Evolutionary conservation across 2,329 filamentous ascomycete species (phyloP), one percentile per base, ranked within the genome.

Genomic region (Calcarisporium arbuscula): DNA sequence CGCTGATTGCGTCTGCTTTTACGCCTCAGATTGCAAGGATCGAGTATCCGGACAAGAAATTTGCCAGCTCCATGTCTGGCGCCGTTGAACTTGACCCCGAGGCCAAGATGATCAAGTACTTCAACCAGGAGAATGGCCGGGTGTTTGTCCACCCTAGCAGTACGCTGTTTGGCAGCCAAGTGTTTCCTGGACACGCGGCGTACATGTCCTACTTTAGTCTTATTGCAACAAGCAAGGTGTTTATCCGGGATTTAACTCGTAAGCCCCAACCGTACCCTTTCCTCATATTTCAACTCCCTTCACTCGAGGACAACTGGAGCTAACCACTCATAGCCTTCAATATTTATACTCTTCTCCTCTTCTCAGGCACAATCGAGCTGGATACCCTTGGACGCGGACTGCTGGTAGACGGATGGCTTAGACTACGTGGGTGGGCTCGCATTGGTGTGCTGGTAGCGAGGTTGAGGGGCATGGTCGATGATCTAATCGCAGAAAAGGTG

Each of bases 31-130:
- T 95, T 44, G 88, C 88, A 11, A 79, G 89, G 34, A 95, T 98
- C 53, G 82, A 88, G 45, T 86, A 95, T 47, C 92, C 92, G 0
- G 87, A 95, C 62, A 94, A 94, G 67, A 96, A 95, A 59, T 98
- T 94, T 58, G 85, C 85, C 10, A 79, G 81, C 22, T 87, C 85
- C 3, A 77, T 94, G 43, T 85, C 86, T 1, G 92, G 92, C 7
- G 86, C 92, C 0, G 85, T 96, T 2, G 90, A 92, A 56, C 70
- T 95, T 6, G 92, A 98, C 53, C 90, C 90, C 0, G 90, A 96
- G 60, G 90, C 90, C 5, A 74, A 80, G 34, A 85, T 83, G 4
- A 95, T 98, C 61, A 92, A 88, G 56, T 98, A 89, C 64, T 96
- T 87, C 60, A 86, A 84, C 46, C 81, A 85, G 51, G 84, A 88